A percentile compares a stretch with the other conserved stretches of the same genome.
These are phyloP conservation scores for Phytophthora fragariae DNA, from an alignment of 352 stramenopile species.

Conservation along the genomic window DNA sequence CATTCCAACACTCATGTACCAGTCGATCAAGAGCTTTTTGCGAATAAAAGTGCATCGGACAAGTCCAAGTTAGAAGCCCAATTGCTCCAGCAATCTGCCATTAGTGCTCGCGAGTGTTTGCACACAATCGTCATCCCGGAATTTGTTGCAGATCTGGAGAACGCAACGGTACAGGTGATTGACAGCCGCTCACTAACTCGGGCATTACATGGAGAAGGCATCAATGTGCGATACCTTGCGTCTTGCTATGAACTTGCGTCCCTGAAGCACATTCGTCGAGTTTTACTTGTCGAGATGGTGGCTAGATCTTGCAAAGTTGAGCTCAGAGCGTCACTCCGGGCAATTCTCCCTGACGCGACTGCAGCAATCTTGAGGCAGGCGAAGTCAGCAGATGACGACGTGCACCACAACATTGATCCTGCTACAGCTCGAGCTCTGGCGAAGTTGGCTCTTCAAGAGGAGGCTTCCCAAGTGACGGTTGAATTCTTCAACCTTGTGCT, in stretches of 20 bases:
- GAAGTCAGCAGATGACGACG: slow-evolving; percentile 18
- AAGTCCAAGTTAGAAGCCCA: slow-evolving; percentile 36
- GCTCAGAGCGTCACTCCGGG: slow-evolving; percentile 46
- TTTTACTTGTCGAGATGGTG: slow-evolving; percentile 69
- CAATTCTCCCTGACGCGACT: slow-evolving; percentile 34
- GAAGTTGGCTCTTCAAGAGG: slow-evolving; percentile 30
- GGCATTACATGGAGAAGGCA: slow-evolving; percentile 56
- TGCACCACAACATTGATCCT: slow-evolving; percentile 2
- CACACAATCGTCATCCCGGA: slow-evolving; percentile 48
- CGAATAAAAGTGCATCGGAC: not conserved
- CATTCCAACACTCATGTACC: slow-evolving; percentile 41
- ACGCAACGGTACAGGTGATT: slow-evolving; percentile 31
- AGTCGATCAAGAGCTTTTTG: slow-evolving; percentile 1
- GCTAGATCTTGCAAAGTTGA: slow-evolving; percentile 67
- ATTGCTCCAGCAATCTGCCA: slow-evolving; percentile 45
- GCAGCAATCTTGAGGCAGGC: slow-evolving; percentile 32
- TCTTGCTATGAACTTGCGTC: slow-evolving; percentile 60
- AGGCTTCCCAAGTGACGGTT: slow-evolving; percentile 32
- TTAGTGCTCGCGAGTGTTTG: slow-evolving; percentile 51
- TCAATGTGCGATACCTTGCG: slow-evolving; percentile 68
- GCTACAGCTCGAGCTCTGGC: slow-evolving; percentile 21
- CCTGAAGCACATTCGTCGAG: slow-evolving; percentile 49
- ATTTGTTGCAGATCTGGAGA: slow-evolving; percentile 59
- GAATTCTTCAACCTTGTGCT: slow-evolving; percentile 74
- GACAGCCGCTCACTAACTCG: slow-evolving; percentile 54